Percentiles rank a stretch among this genome's conserved stretches.
These are phyloP conservation scores for Scedosporium boydii DNA, from an alignment of 2,329 filamentous ascomycete genomes.

Conservation along the genomic window DNA sequence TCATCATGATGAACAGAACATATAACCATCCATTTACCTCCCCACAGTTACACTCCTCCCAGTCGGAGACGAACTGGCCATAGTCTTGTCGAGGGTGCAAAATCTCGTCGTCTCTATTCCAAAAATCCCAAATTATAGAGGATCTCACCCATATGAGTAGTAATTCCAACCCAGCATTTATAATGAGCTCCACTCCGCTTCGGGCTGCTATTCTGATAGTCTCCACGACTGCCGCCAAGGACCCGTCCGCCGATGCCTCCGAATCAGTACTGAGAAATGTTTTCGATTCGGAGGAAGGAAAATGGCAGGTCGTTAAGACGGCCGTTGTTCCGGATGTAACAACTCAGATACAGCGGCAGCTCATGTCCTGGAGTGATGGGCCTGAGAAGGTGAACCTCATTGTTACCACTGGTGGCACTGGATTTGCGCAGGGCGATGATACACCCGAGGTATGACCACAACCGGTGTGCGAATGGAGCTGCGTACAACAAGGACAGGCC, in stretches of 20 bases:
- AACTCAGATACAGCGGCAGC: slow-evolving; percentile 61
- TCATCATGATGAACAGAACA: no score
- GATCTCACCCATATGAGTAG: background rate
- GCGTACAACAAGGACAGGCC: no score
- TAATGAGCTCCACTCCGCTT: slow-evolving; percentile 36
- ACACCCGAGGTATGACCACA: slow-evolving; percentile 66
- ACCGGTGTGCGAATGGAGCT: background rate
- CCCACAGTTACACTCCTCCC: no score
- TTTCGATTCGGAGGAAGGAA: slow-evolving; percentile 53
- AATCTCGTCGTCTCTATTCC: background rate
- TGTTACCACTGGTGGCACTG: slow-evolving; percentile 84
- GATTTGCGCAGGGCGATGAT: slow-evolving; percentile 74
- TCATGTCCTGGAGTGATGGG: slow-evolving; percentile 66
- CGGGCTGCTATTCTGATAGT: slow-evolving; percentile 74
- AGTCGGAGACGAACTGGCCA: background rate
- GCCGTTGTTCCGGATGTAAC: slow-evolving; percentile 74
- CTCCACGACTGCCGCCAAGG: slow-evolving; percentile 78
- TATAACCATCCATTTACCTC: no score
- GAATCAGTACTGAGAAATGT: slow-evolving; percentile 57
- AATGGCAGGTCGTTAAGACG: slow-evolving; percentile 61
- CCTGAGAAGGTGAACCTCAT: slow-evolving; percentile 61
- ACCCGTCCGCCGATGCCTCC: slow-evolving; percentile 71
- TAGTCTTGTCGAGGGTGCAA: background rate
- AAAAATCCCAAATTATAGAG: no score
- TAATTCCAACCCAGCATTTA: background rate